Base-by-base conservation (phyloP, 176 grass and related monocot genomes). In the Bothriochloa decipiens region DNA sequence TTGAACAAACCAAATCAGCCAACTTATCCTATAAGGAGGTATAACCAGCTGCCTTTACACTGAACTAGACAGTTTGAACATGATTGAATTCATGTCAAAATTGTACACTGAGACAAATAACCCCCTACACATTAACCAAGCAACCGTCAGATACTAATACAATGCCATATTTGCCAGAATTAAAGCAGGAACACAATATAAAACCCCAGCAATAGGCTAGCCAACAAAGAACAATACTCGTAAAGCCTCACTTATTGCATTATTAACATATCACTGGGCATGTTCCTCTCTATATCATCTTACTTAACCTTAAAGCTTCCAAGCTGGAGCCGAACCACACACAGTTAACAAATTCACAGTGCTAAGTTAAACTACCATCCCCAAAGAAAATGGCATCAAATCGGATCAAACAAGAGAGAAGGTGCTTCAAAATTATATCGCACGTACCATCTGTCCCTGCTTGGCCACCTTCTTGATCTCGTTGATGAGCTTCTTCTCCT, bases 391-490 rank as follows among this genome's bases (percentile, higher is more conserved):
- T 2, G 22, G 3, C 3, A 12, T 35, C 11, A 28, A 40, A 23
- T n/a, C 0, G 0, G 32, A 42, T 41, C 0, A 20, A 46, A 67
- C 2, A 60, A 68, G 0, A 46, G 35, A 65, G 0, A 1, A 60
- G 32, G 64, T 20, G 42, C 0, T 72, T 73, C 22, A 0, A 60
- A 22, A 4, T 15, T 13, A 8, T 74, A 41, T 22, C 23, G 2
- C 14, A 50, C 47, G 1, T 66, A 97, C 91, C 94, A 94, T 97
- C 82, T 96, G 94, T 1, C 91, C 91, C 84, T 97, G 91, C 85
- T 93, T 93, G 37, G 89, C 91, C 23, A 87, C 62, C 76, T 97
- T 97, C 78, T 94, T 97, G 63, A 93, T 94, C 84, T 97, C 91
- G 0, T 84, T 53, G 13, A 94, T 94, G 42, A 92, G 92, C 52